Evolutionary conservation across 176 grass and related monocot genomes (phyloP), one percentile per base, ranked within the genome.

Genomic region (Oryza australiensis): DNA sequence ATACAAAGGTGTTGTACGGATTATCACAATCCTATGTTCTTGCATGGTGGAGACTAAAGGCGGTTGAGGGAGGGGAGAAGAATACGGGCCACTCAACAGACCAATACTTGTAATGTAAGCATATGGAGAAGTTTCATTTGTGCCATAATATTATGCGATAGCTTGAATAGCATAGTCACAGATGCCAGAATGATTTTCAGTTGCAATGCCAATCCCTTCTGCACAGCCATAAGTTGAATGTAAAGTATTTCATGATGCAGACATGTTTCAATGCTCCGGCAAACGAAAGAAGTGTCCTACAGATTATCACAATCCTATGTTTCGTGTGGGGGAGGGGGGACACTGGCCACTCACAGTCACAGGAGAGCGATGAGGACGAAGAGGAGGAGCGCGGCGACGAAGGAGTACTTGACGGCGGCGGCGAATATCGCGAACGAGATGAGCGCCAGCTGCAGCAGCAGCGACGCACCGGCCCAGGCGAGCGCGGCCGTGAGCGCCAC

Each of bases 331-430:
- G 33, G 45, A 34, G 9, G 53, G 14, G n/a, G 13, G 1, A 13
- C 9, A 3, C 13, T 24, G 18, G n/a, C 42, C 32, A 64, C 27
- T 88, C 81, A 88, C 4, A 83, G 74, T 37, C 35, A 37, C 35
- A 83, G 74, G 8, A 86, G 84, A 16, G 88, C 88, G 68, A 90
- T 78, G 74, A 90, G 88, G 83, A 90, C 28, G 79, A 86, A 86
- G 15, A 90, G 84, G 14, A 86, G 83, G 60, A 90, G 12, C 16
- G 84, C 88, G 5, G 88, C 88, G 23, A 86, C 74, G 62, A 86
- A 74, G 15, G 88, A 90, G 62, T 90, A 90, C 74, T 90, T 90
- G 68, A 90, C 30, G 12, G 83, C 88, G 9, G 88, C 88, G 38
- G 74, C 62, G 74, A 86, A 78, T 76, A 94, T 79, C 9, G 75